Percentiles rank a stretch among this genome's conserved stretches.
These are phyloP conservation scores for Arctium minus DNA, from an alignment of 129 eudicot species.

Conservation along the genomic window DNA sequence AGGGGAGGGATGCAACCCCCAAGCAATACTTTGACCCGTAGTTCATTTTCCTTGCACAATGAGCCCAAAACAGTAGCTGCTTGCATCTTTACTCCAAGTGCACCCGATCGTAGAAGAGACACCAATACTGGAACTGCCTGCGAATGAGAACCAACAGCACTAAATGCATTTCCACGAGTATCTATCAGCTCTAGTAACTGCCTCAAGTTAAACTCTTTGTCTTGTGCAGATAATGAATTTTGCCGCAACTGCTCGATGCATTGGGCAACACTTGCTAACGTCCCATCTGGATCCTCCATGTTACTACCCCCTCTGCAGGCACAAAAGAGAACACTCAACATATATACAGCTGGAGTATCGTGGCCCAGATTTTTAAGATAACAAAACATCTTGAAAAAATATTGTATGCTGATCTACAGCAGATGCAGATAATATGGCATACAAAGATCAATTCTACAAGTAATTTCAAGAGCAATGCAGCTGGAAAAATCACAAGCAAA, in stretches of 20 bases:
- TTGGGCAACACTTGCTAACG: conserved; percentile 97
- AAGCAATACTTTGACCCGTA: conserved; percentile 84
- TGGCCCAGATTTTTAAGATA: not conserved
- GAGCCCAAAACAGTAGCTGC: conserved; percentile 93
- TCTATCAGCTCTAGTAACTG: conserved; percentile 82
- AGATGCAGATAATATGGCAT: not conserved
- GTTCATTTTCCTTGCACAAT: conserved; percentile 94
- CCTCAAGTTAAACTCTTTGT: conserved; percentile 75
- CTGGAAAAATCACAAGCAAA: not conserved
- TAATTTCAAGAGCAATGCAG: not conserved
- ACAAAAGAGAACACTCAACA: conserved; percentile 11
- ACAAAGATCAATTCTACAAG: not conserved
- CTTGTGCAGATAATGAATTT: conserved; percentile 76
- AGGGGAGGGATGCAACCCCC: conserved; percentile 99
- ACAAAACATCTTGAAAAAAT: not conserved
- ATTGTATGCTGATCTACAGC: not conserved
- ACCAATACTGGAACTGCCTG: conserved; percentile 99
- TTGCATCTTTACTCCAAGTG: conserved; percentile 90
- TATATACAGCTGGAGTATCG: conserved; percentile 2
- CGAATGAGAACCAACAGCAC: conserved; percentile 99
- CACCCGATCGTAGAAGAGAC: conserved; percentile 90
- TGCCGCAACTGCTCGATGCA: conserved; percentile 96
- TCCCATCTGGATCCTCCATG: conserved; percentile 99
- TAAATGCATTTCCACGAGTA: conserved; percentile 88
- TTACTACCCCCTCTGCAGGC: conserved; percentile 68